phyloP scores from a whole-genome alignment of 2,329 filamentous ascomycete species.

The Chaetomium sp. region DNA sequence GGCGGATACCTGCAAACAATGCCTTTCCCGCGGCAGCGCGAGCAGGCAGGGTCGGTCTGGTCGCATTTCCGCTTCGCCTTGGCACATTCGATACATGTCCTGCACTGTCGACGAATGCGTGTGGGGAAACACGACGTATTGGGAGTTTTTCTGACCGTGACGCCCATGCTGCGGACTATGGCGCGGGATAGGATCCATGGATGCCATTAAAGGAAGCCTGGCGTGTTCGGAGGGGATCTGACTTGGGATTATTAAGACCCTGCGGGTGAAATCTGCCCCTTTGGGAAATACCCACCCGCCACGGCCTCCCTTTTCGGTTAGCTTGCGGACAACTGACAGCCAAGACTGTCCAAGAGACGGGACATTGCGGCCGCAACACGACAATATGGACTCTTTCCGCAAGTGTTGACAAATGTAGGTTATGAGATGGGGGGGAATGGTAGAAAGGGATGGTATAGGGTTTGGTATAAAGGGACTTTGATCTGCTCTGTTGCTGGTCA shows the following conservation, averaged over 20 bases:
- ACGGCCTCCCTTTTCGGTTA: neutral
- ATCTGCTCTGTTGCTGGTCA: neutral
- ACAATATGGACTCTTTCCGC: neutral
- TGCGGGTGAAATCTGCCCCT: neutral
- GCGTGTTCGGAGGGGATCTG: neutral
- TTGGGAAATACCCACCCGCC: neutral
- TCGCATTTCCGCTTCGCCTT: slow-evolving; percentile 8
- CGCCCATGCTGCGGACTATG: neutral
- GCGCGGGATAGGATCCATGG: neutral
- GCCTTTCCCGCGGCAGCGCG: neutral
- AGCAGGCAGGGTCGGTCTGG: neutral
- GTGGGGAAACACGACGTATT: neutral
- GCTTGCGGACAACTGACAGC: neutral
- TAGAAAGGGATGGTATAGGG: neutral
- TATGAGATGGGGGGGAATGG: neutral
- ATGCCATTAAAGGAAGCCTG: neutral
- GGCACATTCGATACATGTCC: neutral
- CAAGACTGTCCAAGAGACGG: neutral
- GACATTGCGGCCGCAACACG: neutral
- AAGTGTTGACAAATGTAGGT: neutral
- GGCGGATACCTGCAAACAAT: neutral
- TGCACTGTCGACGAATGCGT: neutral
- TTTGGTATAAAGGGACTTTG: neutral
- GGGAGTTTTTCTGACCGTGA: neutral
- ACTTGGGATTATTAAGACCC: neutral